phyloP scores from a whole-genome alignment of 768 basidiomycete genomes.

The Lentinula sp. region DNA sequence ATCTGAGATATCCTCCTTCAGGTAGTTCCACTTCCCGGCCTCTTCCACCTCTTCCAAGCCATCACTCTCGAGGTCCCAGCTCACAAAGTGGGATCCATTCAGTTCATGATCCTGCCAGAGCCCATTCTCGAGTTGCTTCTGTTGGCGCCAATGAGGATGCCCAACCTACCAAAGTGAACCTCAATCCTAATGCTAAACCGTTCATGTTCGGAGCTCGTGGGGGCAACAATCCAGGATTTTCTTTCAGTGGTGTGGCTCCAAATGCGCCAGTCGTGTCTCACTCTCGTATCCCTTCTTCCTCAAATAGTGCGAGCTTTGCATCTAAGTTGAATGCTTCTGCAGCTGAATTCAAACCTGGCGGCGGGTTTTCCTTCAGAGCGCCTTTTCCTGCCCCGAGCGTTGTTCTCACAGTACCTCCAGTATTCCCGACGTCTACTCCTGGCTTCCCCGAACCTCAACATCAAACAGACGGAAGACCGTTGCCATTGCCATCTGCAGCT shows the following conservation, averaged over 20 bases:
- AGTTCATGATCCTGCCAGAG: conserved; percentile 51
- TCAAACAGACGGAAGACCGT: conserved; percentile 13
- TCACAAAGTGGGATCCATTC: conserved; percentile 46
- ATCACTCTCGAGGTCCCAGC: conserved; percentile 58
- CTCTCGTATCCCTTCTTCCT: conserved; percentile 34
- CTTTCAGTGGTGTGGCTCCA: conserved; percentile 11
- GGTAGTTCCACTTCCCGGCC: conserved; percentile 18
- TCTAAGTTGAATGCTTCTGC: conserved; percentile 77
- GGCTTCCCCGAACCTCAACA: conserved; percentile 25
- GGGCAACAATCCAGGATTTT: conserved; percentile 21
- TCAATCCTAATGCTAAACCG: conserved; percentile 80
- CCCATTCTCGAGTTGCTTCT: conserved; percentile 57
- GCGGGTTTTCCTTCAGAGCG: conserved; percentile 70
- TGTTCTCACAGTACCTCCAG: background rate
- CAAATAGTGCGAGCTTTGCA: conserved; percentile 32
- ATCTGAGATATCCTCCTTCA: conserved; percentile 9
- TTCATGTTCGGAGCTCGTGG: conserved; percentile 54
- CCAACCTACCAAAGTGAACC: conserved; percentile 15
- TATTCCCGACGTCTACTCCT: conserved; percentile 21
- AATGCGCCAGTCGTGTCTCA: conserved; percentile 29
- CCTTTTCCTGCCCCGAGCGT: conserved; percentile 23
- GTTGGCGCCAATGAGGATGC: background rate
- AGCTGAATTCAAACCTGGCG: conserved; percentile 70
- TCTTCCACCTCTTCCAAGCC: conserved; percentile 47
- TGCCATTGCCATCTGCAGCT: conserved; percentile 19